Percentiles rank a stretch among this genome's conserved stretches.
Conservation (phyloP, 2,329 filamentous ascomycete genomes). For the Stagonosporopsis rhizophila region DNA sequence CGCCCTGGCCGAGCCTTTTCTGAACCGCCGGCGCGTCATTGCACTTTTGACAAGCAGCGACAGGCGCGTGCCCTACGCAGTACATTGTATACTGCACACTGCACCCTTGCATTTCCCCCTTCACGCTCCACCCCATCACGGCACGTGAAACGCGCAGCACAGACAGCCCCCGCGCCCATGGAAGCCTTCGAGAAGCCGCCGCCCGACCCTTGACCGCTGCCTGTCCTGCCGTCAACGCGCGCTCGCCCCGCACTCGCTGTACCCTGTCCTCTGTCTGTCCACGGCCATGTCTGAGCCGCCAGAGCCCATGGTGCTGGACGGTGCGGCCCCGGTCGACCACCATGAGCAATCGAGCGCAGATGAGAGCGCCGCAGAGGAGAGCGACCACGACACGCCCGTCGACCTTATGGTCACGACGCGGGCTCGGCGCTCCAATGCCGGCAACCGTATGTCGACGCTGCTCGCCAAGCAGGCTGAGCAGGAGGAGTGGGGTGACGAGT, state of each 20-base stretch:
- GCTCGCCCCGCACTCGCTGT: slow-evolving; percentile 9
- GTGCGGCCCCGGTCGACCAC: slow-evolving; percentile 19
- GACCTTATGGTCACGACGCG: slow-evolving; percentile 51
- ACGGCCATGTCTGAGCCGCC: slow-evolving; percentile 22
- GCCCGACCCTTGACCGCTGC: slow-evolving; percentile 31
- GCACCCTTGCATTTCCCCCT: slow-evolving; percentile 1
- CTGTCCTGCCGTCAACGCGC: slow-evolving; percentile 3
- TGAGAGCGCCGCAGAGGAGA: slow-evolving; percentile 27
- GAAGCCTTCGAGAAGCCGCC: slow-evolving; percentile 39
- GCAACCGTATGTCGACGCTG: slow-evolving; percentile 52
- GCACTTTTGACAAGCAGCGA: background rate
- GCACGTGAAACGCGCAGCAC: slow-evolving; percentile 35
- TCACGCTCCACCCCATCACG: slow-evolving; percentile 7
- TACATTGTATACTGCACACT: too few relatives aligned
- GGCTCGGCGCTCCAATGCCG: slow-evolving; percentile 49
- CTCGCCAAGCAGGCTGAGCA: slow-evolving; percentile 48
- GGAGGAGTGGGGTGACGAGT: slow-evolving; percentile 56
- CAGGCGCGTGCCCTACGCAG: background rate
- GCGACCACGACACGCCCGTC: slow-evolving; percentile 38
- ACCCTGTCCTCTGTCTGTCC: slow-evolving; percentile 1
- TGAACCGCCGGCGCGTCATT: slow-evolving; percentile 26
- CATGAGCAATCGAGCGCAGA: slow-evolving; percentile 26
- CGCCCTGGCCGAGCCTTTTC: slow-evolving; percentile 7
- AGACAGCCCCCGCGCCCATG: slow-evolving; percentile 11
- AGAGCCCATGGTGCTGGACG: slow-evolving; percentile 22